A percentile compares a stretch with the other conserved stretches of the same genome.
These are phyloP conservation scores for Botrytis aclada DNA, from an alignment of 2,329 filamentous ascomycete genomes.

Conservation along the genomic window DNA sequence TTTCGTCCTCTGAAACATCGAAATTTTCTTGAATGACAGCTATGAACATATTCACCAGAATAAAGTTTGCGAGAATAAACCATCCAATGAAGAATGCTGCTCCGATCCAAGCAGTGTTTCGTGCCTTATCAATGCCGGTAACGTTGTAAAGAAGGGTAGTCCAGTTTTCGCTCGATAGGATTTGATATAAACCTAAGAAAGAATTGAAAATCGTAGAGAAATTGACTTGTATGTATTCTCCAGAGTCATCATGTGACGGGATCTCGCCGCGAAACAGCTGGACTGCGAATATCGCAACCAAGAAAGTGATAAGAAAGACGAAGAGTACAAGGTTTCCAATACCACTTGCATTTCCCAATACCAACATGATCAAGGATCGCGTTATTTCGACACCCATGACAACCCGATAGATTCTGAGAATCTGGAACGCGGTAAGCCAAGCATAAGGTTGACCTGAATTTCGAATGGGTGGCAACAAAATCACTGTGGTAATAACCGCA, in stretches of 20 bases:
- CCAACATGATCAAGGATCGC: constrained; percentile 77
- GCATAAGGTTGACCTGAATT: constrained; percentile 70
- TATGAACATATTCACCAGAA: constrained; percentile 99
- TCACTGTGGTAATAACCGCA: constrained; percentile 77
- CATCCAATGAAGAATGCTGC: constrained; percentile 88
- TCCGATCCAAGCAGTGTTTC: constrained; percentile 84
- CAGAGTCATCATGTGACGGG: constrained; percentile 58
- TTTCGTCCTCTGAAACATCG: constrained; percentile 97
- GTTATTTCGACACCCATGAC: constrained; percentile 88
- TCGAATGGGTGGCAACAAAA: constrained; percentile 79
- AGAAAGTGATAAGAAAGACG: constrained; percentile 91
- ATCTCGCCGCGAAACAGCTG: constrained; percentile 91
- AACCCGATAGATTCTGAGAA: constrained; percentile 85
- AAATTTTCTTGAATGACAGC: constrained; percentile 99
- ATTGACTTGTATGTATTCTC: constrained; percentile 64
- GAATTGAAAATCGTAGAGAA: constrained; percentile 94
- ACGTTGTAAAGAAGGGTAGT: constrained; percentile 81
- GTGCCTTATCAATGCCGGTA: constrained; percentile 62
- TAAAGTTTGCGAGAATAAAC: constrained; percentile 95
- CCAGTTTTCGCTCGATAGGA: constrained; percentile 96
- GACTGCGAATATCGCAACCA: constrained; percentile 88
- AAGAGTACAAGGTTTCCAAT: constrained; percentile 93
- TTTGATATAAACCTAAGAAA: constrained; percentile 96
- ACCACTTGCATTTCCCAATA: constrained; percentile 88
- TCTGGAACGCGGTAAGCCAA: constrained; percentile 91